These are phyloP conservation scores for Candida germanica DNA, from an alignment of 805 yeast species.

Conservation along the genomic window DNA sequence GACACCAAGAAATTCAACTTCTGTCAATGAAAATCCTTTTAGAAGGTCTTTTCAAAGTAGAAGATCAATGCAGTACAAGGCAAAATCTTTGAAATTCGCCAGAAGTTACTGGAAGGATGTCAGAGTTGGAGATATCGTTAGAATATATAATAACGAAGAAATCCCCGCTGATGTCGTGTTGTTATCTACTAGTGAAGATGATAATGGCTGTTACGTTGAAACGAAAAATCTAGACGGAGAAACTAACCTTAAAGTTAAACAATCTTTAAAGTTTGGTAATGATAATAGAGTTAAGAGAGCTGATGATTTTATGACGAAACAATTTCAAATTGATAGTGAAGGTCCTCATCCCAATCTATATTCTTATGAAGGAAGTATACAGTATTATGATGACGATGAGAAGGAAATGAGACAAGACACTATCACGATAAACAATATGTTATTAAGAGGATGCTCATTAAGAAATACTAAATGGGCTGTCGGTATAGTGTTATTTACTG, in stretches of 20 bases:
- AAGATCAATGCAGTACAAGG: conserved; percentile 14
- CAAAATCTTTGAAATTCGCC: conserved; percentile 27
- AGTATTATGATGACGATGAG: conserved; percentile 16
- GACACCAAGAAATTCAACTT: conserved; percentile 15
- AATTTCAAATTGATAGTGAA: conserved; percentile 74
- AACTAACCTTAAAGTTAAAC: conserved; percentile 72
- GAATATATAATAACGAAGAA: conserved; percentile 67
- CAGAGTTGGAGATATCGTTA: conserved; percentile 69
- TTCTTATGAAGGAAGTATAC: conserved; percentile 68
- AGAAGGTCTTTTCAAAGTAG: conserved; percentile 14
- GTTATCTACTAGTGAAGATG: conserved; percentile 66
- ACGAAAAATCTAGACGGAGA: conserved; percentile 44
- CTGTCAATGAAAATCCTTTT: conserved; percentile 15
- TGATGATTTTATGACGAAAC: conserved; percentile 36
- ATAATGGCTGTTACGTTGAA: conserved; percentile 64
- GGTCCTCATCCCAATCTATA: conserved; percentile 81
- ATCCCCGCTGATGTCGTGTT: conserved; percentile 75
- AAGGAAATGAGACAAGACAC: conserved; percentile 50
- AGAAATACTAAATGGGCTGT: conserved; percentile 83
- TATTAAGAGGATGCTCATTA: conserved; percentile 72
- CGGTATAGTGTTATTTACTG: conserved; percentile 75
- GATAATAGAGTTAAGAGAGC: conserved; percentile 40
- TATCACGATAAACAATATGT: conserved; percentile 62
- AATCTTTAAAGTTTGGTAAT: conserved; percentile 62
- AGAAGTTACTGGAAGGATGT: conserved; percentile 63